A percentile compares a stretch with the other conserved stretches of the same genome.
These are phyloP conservation scores for Suillus decipiens DNA, from an alignment of 768 basidiomycete species.

Conservation along the genomic window DNA sequence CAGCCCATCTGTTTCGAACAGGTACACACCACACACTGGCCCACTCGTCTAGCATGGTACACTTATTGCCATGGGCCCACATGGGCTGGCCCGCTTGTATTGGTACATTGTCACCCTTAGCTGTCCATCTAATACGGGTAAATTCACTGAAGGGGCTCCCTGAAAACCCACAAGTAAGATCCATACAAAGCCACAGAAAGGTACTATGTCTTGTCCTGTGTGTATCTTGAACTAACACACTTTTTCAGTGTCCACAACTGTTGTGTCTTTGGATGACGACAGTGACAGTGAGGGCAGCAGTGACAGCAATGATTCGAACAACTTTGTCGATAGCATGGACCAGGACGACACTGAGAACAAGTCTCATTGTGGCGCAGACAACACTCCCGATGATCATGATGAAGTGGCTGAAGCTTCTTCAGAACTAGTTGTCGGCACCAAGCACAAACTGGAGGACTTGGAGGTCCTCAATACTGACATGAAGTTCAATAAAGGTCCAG, in stretches of 20 bases:
- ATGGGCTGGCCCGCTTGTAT: too few relatives aligned
- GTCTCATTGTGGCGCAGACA: background rate
- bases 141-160: too few relatives aligned
- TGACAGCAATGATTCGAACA: background rate
- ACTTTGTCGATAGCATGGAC: background rate
- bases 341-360: background rate
- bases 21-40: too few relatives aligned
- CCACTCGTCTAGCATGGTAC: too few relatives aligned
- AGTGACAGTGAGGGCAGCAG: background rate
- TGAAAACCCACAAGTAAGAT: background rate
- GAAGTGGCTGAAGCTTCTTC: background rate
- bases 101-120: too few relatives aligned
- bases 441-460: background rate
- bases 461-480: background rate
- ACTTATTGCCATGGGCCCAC: too few relatives aligned
- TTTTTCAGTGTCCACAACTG: background rate
- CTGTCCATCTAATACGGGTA: too few relatives aligned
- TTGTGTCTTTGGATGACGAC: background rate
- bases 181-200: background rate
- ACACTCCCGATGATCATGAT: background rate
- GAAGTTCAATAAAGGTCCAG: background rate
- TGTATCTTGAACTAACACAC: background rate
- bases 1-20: too few relatives aligned
- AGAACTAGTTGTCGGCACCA: background rate
- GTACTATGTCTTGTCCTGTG: background rate